A percentile compares a stretch with the other conserved stretches of the same genome.
phyloP scores from a whole-genome alignment of 2,329 filamentous ascomycete species.

The Fusarium miscanthi region DNA sequence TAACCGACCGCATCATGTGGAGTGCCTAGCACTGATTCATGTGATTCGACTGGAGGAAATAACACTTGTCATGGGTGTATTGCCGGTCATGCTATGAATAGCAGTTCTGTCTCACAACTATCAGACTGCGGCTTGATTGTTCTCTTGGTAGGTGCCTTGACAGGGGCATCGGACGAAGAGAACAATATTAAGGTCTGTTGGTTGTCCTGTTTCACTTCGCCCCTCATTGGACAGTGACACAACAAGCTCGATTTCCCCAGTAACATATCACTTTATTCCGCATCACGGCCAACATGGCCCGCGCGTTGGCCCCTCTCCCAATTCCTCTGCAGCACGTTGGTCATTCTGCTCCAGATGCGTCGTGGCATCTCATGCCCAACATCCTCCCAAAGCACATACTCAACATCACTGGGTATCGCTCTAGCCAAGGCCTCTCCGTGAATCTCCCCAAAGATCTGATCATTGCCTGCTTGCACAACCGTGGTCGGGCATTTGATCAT shows the following conservation, averaged over 20 bases:
- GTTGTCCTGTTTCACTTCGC: background rate
- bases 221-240: background rate
- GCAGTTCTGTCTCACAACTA: background rate
- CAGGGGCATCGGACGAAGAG: background rate
- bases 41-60: background rate
- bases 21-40: background rate
- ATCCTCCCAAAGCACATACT: constrained; percentile 40
- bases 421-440: constrained; percentile 44
- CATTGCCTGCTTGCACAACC: constrained; percentile 46
- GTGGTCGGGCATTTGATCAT: constrained; percentile 43
- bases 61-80: background rate
- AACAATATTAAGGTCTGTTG: background rate
- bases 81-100: background rate
- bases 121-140: background rate
- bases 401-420: constrained; percentile 31
- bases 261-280: background rate
- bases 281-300: background rate
- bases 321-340: background rate
- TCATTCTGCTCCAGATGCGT: constrained; percentile 21
- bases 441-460: constrained; percentile 44
- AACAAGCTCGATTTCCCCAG: background rate
- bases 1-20: background rate
- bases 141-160: background rate
- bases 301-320: constrained; percentile 16
- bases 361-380: constrained; percentile 38